Evolutionary conservation across 106 monocot species (phyloP).

Genomic region (Dioscorea zingiberensis): DNA sequence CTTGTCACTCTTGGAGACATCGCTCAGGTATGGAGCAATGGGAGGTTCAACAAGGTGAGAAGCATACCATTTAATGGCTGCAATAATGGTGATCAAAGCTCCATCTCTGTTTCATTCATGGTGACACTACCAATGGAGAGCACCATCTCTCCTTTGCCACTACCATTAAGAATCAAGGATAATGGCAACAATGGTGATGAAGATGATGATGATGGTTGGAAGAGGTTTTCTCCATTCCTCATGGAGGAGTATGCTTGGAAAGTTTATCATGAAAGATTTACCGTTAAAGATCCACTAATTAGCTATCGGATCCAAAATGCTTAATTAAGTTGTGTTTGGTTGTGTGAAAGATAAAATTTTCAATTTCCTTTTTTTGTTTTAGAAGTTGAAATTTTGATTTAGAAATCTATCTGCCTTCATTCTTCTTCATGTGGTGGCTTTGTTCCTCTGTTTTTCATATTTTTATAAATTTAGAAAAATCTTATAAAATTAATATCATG

Average conservation of each 20-base stretch:
- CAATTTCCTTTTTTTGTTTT: too few relatives aligned
- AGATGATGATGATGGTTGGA: neutral
- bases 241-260: constrained; percentile 14
- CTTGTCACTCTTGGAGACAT: constrained; percentile 55
- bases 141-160: constrained; percentile 18
- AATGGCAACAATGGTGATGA: neutral
- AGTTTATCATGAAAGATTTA: constrained; percentile 22
- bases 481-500: too few relatives aligned
- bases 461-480: too few relatives aligned
- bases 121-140: constrained; percentile 33
- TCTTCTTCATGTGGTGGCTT: too few relatives aligned
- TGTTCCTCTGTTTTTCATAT: too few relatives aligned
- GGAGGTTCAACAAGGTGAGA: constrained; percentile 52
- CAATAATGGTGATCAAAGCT: neutral
- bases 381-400: too few relatives aligned
- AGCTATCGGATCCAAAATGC: constrained; percentile 13
- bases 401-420: too few relatives aligned
- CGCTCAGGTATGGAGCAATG: constrained; percentile 70
- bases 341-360: too few relatives aligned
- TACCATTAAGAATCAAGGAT: neutral
- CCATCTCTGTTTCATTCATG: constrained; percentile 30
- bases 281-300: constrained; percentile 27
- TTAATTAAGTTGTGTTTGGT: too few relatives aligned
- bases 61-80: constrained; percentile 9
- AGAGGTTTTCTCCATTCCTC: too few relatives aligned